Base-by-base conservation (phyloP, 1,139 yeast genomes). In the Wickerhamomyces sp. region DNA sequence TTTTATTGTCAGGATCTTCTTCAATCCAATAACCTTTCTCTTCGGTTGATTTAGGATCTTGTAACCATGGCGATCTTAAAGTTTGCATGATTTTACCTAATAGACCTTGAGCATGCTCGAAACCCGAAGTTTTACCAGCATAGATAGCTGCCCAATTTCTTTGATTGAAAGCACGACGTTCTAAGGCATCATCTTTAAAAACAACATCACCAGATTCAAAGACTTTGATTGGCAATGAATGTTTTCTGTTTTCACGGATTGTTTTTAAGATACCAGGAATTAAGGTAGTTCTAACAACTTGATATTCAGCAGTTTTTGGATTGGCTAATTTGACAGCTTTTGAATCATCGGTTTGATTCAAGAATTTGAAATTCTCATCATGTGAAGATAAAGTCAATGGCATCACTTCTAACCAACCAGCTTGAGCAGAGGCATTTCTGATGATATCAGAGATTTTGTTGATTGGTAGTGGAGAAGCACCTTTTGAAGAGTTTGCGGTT, bases 171-270 rank as follows among this genome's bases (percentile, higher is more conserved):
- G 98, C 95, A 54, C 83, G 86, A 67, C 97, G 81, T 68, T 94
- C 99, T 44, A 82, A 70, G 28, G 73, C 60, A 30, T 74, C 77
- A 61, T 89, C 80, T 68, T 92, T 90, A 68, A 86, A 78, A 24
- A 89, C 97, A 48, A 92, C 83, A 64, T 94, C 99, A 52, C 97
- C 97, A 50, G 87, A 73, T 69, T 94, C 99, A 54, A 94, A 94
- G 44, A 94, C 96, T 64, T 78, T 83, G 60, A 94, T 86, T 38
- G 99, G 99, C 58, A 94, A 74, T 2, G 96, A 75, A 64, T 94
- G 98, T 62, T 89, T 86, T 70, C 96, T 83, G 70, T 94, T 94
- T 69, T 94, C 98, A 61, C 88, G 83, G 52, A 94, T 83, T 26
- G 98, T 92, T 68, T 94, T 94, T 60, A 94, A 78, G 47, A 94